These are phyloP conservation scores for Leptomonas seymouri DNA, from an alignment of 208 protist genomes.

Conservation along the genomic window DNA sequence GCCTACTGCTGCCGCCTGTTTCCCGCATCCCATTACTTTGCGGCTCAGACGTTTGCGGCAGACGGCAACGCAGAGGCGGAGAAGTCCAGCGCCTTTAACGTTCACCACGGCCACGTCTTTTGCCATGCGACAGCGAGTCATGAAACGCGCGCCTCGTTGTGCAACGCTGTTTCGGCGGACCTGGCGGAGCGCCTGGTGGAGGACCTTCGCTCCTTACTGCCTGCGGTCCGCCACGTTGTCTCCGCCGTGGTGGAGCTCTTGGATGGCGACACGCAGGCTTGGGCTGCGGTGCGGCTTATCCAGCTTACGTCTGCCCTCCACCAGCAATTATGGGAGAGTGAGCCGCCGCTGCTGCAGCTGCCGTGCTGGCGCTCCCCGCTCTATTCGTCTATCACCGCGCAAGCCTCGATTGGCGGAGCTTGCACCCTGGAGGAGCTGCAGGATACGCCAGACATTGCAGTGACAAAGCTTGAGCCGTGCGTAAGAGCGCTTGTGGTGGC, in stretches of 20 bases:
- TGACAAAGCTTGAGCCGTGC: conserved; percentile 18
- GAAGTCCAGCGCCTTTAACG: conserved; percentile 13
- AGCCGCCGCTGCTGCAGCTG: conserved; percentile 53
- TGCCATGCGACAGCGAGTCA: conserved; percentile 28
- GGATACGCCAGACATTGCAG: conserved; percentile 4
- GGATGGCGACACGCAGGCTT: conserved; percentile 40
- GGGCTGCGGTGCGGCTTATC: conserved; percentile 58
- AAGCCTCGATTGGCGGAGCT: conserved; percentile 2
- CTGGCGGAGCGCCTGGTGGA: conserved; percentile 51
- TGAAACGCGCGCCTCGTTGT: conserved; percentile 38
- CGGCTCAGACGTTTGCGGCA: background rate
- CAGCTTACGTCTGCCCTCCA: conserved; percentile 56
- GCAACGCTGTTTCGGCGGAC: conserved; percentile 40
- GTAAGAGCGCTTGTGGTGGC: conserved; percentile 2
- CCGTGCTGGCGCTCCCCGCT: conserved; percentile 31
- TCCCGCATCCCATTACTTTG: conserved; percentile 14
- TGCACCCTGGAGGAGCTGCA: conserved; percentile 29
- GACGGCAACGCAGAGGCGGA: background rate
- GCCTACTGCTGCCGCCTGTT: conserved; percentile 78
- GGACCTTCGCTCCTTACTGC: conserved; percentile 52
- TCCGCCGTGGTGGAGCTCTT: conserved; percentile 61
- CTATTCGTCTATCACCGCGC: conserved; percentile 3
- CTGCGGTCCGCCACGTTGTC: conserved; percentile 52
- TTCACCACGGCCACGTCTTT: conserved; percentile 27
- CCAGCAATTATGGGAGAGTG: conserved; percentile 65